phyloP scores from a whole-genome alignment of 768 basidiomycete species.

The Nidula microcarpa region DNA sequence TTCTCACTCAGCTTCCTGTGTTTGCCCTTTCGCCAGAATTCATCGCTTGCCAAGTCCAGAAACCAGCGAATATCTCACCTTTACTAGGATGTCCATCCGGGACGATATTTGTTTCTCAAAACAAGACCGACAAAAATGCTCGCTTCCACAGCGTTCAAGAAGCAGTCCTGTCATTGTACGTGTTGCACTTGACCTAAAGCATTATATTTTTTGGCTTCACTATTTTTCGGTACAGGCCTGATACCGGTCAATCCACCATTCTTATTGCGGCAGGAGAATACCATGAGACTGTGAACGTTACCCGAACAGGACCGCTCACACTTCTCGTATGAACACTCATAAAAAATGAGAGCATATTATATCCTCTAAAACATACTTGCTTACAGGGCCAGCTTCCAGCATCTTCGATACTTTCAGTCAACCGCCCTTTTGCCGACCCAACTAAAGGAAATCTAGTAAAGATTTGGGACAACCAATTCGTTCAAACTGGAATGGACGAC shows the following conservation, averaged over 20 bases:
- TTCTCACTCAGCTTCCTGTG: no score
- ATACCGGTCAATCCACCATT: constrained; percentile 37
- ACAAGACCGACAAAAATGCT: constrained; percentile 37
- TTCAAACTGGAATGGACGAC: constrained; percentile 43
- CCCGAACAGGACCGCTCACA: constrained; percentile 49
- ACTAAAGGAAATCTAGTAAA: constrained; percentile 53
- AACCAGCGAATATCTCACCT: constrained; percentile 35
- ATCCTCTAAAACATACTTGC: not conserved
- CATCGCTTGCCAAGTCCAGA: constrained; percentile 49
- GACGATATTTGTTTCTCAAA: constrained; percentile 55
- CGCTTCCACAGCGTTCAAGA: constrained; percentile 49
- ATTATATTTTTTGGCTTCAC: not conserved
- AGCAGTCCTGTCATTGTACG: constrained; percentile 54
- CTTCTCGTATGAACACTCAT: constrained; percentile 38
- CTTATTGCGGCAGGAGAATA: constrained; percentile 60
- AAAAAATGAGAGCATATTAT: not conserved
- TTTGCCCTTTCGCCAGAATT: constrained; percentile 42
- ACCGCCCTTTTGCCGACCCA: constrained; percentile 34
- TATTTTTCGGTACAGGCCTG: constrained; percentile 28
- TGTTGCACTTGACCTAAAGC: not conserved
- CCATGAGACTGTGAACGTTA: constrained; percentile 56
- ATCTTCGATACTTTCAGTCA: constrained; percentile 24
- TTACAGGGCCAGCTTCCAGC: constrained; percentile 47
- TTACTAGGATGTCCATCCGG: constrained; percentile 51
- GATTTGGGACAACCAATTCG: constrained; percentile 47